phyloP scores from a whole-genome alignment of 2,329 filamentous ascomycete genomes.

The Juglanconis juglandina region DNA sequence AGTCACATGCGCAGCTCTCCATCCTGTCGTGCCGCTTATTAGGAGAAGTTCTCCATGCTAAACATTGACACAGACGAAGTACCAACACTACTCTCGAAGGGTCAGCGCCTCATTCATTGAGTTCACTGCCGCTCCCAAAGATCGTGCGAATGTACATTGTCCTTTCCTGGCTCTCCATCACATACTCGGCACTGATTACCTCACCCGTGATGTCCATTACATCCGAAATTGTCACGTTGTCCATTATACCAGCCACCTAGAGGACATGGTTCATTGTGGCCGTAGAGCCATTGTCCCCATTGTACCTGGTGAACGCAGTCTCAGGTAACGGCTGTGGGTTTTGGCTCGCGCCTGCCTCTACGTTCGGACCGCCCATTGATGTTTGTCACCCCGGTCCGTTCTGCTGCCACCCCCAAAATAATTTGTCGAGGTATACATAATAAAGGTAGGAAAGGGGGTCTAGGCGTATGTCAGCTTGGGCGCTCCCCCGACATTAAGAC shows the following conservation, averaged over 20 bases:
- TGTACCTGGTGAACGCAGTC: neutral
- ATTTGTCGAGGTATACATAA: slow-evolving; percentile 26
- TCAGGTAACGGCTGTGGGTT: neutral
- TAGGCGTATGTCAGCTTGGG: slow-evolving; percentile 27
- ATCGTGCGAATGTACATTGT: no score
- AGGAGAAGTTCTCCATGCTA: no score
- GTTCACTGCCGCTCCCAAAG: no score
- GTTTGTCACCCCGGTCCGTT: neutral
- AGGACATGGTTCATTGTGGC: slow-evolving; percentile 6
- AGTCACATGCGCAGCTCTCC: no score
- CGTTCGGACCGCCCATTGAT: neutral
- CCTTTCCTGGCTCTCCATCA: neutral
- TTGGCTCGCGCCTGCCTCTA: neutral
- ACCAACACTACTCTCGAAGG: no score
- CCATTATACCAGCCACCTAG: slow-evolving; percentile 8
- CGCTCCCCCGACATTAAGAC: neutral
- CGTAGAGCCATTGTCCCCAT: slow-evolving; percentile 4
- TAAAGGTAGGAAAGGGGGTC: slow-evolving; percentile 30
- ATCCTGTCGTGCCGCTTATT: no score
- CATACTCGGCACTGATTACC: slow-evolving; percentile 8
- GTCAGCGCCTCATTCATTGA: no score
- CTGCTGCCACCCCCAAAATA: slow-evolving; percentile 30
- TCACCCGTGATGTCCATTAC: slow-evolving; percentile 4
- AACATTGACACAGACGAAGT: no score
- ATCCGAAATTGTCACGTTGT: slow-evolving; percentile 6